Conservation (phyloP, 805 yeast genomes). For the Candida caryicola region DNA sequence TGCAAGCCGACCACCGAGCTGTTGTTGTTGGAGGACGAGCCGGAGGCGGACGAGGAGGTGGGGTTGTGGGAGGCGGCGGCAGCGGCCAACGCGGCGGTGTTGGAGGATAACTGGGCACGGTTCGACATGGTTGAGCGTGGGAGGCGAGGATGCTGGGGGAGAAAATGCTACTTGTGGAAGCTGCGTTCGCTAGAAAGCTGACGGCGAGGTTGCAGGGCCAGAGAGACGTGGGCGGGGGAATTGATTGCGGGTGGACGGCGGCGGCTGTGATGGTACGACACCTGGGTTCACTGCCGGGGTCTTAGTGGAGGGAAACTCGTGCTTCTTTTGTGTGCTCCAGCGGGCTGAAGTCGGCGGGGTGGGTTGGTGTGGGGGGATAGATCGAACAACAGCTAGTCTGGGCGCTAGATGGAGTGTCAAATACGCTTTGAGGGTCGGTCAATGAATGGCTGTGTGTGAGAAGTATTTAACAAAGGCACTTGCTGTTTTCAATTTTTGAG, state of each 20-base stretch:
- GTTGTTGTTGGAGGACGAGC: slow-evolving; percentile 22
- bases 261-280: no score
- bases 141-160: not conserved
- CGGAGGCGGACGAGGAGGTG: slow-evolving; percentile 15
- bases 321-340: no score
- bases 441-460: not conserved
- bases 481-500: not conserved
- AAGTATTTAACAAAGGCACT: not conserved
- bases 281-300: no score
- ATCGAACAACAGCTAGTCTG: no score
- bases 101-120: slow-evolving; percentile 27
- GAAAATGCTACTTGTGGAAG: no score
- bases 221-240: not conserved
- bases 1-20: slow-evolving; percentile 58
- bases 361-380: no score
- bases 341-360: no score
- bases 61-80: slow-evolving; percentile 33
- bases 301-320: no score
- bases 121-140: slow-evolving; percentile 18
- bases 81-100: slow-evolving; percentile 41
- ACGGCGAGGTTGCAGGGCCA: no score
- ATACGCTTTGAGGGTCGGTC: not conserved
- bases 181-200: not conserved
- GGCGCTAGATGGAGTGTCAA: not conserved
- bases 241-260: no score